Evolutionary conservation across 306 rosid genomes (phyloP).

Genomic region (Trichosanthes cucumerina): DNA sequence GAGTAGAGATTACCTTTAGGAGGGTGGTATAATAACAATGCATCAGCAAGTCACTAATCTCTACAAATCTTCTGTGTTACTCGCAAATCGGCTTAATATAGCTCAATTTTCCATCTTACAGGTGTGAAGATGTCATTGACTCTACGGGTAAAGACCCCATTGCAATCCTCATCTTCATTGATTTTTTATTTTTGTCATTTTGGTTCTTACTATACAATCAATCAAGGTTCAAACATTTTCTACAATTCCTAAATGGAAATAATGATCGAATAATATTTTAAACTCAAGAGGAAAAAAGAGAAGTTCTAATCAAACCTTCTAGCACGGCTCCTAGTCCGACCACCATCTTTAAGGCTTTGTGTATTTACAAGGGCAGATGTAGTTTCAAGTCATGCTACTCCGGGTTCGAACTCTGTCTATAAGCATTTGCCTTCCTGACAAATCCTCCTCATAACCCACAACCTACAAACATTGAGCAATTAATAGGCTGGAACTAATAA

Average conservation of each 20-base stretch:
- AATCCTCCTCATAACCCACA: slow-evolving; percentile 80
- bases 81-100: neutral
- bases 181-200: neutral
- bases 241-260: neutral
- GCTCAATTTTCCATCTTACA: neutral
- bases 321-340: neutral
- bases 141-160: neutral
- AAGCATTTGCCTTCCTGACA: slow-evolving; percentile 90
- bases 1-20: neutral
- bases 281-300: neutral
- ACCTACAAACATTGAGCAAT: slow-evolving; percentile 40
- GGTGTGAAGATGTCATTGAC: neutral
- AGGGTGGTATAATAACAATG: neutral
- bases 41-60: neutral
- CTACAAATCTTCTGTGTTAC: neutral
- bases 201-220: neutral
- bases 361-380: neutral
- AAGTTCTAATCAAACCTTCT: neutral
- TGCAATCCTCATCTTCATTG: neutral
- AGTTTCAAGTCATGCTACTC: slow-evolving; percentile 35
- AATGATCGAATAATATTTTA: slow-evolving; percentile 1
- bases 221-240: neutral
- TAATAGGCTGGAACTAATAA: slow-evolving; percentile 8
- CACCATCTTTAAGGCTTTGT: neutral
- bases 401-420: slow-evolving; percentile 69